These are phyloP conservation scores for Fusarium chaquense DNA, from an alignment of 2,329 filamentous ascomycete genomes.

Conservation along the genomic window DNA sequence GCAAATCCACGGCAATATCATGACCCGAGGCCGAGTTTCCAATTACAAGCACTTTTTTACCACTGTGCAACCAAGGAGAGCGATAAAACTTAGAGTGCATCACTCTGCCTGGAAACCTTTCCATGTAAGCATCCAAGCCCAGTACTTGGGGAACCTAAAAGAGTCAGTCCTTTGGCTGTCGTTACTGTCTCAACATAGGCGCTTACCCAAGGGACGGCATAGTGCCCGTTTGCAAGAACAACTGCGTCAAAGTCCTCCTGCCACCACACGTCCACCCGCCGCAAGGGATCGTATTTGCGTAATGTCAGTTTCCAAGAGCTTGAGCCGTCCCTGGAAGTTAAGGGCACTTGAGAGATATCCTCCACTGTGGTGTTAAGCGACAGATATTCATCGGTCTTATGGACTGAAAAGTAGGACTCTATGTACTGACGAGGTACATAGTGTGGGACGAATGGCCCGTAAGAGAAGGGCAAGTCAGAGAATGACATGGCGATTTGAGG, in stretches of 20 bases:
- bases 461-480: slow-evolving; percentile 64
- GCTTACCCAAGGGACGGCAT: slow-evolving; percentile 60
- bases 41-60: slow-evolving; percentile 54
- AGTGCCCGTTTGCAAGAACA: slow-evolving; percentile 59
- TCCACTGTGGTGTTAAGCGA: slow-evolving; percentile 65
- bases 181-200: accelerated
- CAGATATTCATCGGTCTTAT: slow-evolving; percentile 60
- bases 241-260: slow-evolving; percentile 62
- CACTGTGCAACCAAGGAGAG: slow-evolving; percentile 50
- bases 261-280: slow-evolving; percentile 65
- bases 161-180: accelerated
- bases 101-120: slow-evolving; percentile 55
- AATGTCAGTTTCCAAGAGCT: slow-evolving; percentile 62
- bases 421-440: slow-evolving; percentile 67
- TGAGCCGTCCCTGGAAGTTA: slow-evolving; percentile 20
- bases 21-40: slow-evolving; percentile 61
- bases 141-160: slow-evolving; percentile 59
- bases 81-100: slow-evolving; percentile 62
- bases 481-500: slow-evolving; percentile 69
- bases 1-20: slow-evolving; percentile 55
- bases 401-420: slow-evolving; percentile 65
- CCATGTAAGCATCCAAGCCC: slow-evolving; percentile 57
- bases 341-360: slow-evolving; percentile 55
- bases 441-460: slow-evolving; percentile 68
- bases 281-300: slow-evolving; percentile 58